Evolutionary conservation across 2,329 filamentous ascomycete species (phyloP).

Genomic region (Stagonosporopsis rhizophila): DNA sequence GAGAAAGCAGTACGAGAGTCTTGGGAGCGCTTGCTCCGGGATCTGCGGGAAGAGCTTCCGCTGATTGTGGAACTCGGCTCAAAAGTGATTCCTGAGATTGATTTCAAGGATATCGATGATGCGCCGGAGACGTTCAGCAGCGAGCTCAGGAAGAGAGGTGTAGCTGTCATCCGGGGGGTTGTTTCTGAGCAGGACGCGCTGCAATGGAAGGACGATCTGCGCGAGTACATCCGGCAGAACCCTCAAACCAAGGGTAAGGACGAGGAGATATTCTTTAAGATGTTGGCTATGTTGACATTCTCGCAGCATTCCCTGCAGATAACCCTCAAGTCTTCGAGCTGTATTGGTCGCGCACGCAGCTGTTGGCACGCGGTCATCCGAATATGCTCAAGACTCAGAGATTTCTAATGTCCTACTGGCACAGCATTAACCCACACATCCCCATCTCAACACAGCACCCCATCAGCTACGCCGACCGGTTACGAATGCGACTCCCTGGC

Average conservation of each 20-base stretch:
- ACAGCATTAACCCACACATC: constrained; percentile 52
- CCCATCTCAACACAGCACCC: constrained; percentile 56
- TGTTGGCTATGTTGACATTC: constrained; percentile 13
- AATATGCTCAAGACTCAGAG: constrained; percentile 56
- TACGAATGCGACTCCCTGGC: constrained; percentile 63
- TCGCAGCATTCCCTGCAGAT: constrained; percentile 54
- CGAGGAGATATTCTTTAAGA: neutral
- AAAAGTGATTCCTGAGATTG: constrained; percentile 55
- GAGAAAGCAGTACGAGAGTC: constrained; percentile 57
- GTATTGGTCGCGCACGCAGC: constrained; percentile 58
- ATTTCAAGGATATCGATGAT: constrained; percentile 55
- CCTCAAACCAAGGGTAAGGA: constrained; percentile 51
- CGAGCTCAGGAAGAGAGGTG: constrained; percentile 65
- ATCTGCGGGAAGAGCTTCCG: constrained; percentile 55
- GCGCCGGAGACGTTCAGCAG: constrained; percentile 63
- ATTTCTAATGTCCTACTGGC: constrained; percentile 60
- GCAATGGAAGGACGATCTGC: constrained; percentile 54
- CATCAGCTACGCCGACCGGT: constrained; percentile 57
- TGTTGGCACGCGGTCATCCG: constrained; percentile 56
- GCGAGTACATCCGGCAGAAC: constrained; percentile 55
- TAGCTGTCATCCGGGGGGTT: constrained; percentile 57
- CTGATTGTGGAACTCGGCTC: constrained; percentile 53
- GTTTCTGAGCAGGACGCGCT: constrained; percentile 54
- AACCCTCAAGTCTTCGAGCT: constrained; percentile 60
- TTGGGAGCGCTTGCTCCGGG: constrained; percentile 55